Conservation (phyloP, 192 early-diverging fungal genomes). For the Coemansia sp. region DNA sequence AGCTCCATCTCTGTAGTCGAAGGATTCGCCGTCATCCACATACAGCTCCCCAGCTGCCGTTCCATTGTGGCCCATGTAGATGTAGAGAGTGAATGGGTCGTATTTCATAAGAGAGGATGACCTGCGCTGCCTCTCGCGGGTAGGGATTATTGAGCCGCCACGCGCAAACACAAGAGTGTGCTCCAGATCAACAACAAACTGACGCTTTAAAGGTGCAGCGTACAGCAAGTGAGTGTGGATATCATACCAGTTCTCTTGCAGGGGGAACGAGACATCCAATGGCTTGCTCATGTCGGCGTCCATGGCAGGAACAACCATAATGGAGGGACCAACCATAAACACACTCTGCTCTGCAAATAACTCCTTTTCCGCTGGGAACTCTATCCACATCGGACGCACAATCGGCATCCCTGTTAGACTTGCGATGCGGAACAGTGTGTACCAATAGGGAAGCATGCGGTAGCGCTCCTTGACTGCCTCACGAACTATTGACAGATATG, state of each 20-base stretch:
- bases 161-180: constrained; percentile 84
- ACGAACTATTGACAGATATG: constrained; percentile 76
- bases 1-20: constrained; percentile 64
- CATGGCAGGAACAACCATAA: constrained; percentile 75
- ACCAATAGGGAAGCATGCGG: constrained; percentile 85
- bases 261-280: constrained; percentile 74
- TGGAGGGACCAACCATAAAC: constrained; percentile 84
- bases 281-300: constrained; percentile 33
- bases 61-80: constrained; percentile 71
- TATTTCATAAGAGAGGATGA: constrained; percentile 74
- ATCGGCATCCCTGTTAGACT: constrained; percentile 74
- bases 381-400: constrained; percentile 85
- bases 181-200: constrained; percentile 62
- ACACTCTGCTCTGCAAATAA: constrained; percentile 83
- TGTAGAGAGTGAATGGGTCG: constrained; percentile 90
- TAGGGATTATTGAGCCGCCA: constrained; percentile 89
- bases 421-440: constrained; percentile 88
- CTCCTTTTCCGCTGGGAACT: constrained; percentile 78
- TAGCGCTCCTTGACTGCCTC: constrained; percentile 82
- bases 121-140: constrained; percentile 81
- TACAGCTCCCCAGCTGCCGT: constrained; percentile 80
- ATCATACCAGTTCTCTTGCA: constrained; percentile 63
- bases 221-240: constrained; percentile 50
- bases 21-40: constrained; percentile 88
- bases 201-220: constrained; percentile 52